phyloP scores from a whole-genome alignment of 2,329 filamentous ascomycete genomes.

The Falciphora oryzae region DNA sequence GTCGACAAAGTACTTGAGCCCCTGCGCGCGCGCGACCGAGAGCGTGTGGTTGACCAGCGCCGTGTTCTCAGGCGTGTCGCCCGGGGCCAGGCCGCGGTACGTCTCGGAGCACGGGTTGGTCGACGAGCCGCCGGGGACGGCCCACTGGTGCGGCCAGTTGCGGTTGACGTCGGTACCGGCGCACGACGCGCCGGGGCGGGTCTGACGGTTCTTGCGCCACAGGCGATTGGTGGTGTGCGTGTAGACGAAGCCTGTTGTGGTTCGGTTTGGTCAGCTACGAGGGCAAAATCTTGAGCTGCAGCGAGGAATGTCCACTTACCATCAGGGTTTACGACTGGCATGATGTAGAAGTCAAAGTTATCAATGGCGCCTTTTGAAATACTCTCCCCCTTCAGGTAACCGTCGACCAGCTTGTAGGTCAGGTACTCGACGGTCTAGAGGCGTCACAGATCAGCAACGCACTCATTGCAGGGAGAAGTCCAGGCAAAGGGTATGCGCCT shows the following conservation, averaged over 20 bases:
- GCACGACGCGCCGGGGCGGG: constrained; percentile 33
- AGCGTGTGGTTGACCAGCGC: constrained; percentile 35
- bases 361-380: constrained; percentile 41
- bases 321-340: constrained; percentile 58
- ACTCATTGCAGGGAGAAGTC: too few relatives aligned
- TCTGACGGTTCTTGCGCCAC: constrained; percentile 57
- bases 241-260: constrained; percentile 46
- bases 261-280: not conserved
- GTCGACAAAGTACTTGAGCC: constrained; percentile 58
- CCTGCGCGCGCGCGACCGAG: constrained; percentile 30
- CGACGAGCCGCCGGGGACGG: constrained; percentile 34
- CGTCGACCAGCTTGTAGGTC: constrained; percentile 41
- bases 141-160: constrained; percentile 39
- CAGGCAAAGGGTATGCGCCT: too few relatives aligned
- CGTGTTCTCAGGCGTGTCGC: constrained; percentile 44
- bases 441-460: not conserved
- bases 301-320: constrained; percentile 25
- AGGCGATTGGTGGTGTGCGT: constrained; percentile 50
- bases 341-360: constrained; percentile 60
- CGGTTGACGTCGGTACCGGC: constrained; percentile 53
- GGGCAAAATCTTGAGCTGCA: not conserved
- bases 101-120: constrained; percentile 37
- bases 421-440: constrained; percentile 43
- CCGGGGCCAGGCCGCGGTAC: constrained; percentile 31
- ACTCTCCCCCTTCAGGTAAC: constrained; percentile 33